These are phyloP conservation scores for Daldinia eschscholtzii DNA, from an alignment of 2,329 filamentous ascomycete genomes.

Conservation along the genomic window DNA sequence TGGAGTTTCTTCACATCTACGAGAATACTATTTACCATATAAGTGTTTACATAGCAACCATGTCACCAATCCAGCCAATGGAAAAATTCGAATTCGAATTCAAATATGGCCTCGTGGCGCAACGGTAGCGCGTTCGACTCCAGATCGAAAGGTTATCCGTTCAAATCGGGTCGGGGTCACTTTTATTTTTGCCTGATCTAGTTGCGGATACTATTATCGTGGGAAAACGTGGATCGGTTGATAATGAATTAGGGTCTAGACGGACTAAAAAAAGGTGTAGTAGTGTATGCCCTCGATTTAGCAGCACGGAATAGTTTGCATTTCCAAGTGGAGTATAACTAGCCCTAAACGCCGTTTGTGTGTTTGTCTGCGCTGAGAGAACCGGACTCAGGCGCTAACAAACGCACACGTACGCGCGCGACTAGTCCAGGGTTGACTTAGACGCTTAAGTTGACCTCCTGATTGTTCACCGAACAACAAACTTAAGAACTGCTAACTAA, in stretches of 20 bases:
- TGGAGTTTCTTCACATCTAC: neutral
- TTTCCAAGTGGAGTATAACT: constrained; percentile 3
- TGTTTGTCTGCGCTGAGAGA: neutral
- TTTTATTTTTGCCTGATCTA: neutral
- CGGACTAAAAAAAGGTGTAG: neutral
- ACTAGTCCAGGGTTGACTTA: constrained; percentile 1
- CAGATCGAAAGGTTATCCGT: constrained; percentile 15
- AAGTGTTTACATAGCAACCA: neutral
- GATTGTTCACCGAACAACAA: neutral
- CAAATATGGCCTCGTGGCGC: constrained; percentile 5
- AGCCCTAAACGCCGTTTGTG: constrained; percentile 2
- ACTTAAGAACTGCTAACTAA: neutral
- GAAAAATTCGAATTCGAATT: neutral
- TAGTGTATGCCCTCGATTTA: constrained; percentile 4
- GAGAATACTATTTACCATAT: neutral
- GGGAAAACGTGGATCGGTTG: neutral
- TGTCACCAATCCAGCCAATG: neutral
- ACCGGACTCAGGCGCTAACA: neutral
- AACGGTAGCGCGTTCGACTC: constrained; percentile 14
- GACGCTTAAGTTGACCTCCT: constrained; percentile 1
- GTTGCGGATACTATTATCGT: neutral
- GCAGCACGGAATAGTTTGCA: neutral
- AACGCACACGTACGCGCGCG: neutral
- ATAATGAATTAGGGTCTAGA: neutral
- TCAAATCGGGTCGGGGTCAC: constrained; percentile 12